Percentiles rank a stretch among this genome's conserved stretches.
phyloP scores from a whole-genome alignment of 192 early-diverging fungal genomes.

The Backusella morwellensis region DNA sequence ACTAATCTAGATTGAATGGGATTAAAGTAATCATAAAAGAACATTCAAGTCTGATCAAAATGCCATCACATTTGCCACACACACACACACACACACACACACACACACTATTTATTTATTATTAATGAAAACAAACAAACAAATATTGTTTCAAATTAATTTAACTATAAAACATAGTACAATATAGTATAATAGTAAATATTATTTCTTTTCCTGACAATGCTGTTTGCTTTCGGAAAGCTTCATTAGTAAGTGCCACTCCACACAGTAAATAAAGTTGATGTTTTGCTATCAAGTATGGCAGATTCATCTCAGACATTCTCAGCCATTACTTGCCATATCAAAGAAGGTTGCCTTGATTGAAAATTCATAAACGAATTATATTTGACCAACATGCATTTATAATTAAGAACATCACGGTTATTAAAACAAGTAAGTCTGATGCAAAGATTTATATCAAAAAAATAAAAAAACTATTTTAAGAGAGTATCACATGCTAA shows the following conservation, averaged over 20 bases:
- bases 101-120: background rate
- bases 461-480: background rate
- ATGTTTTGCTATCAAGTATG: background rate
- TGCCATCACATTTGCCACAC: background rate
- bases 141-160: background rate
- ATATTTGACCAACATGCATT: background rate
- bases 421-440: background rate
- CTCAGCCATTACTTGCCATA: background rate
- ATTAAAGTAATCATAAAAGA: background rate
- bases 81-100: background rate
- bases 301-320: background rate
- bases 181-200: background rate
- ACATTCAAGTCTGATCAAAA: background rate
- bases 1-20: background rate
- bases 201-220: background rate
- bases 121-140: background rate
- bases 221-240: background rate
- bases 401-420: background rate
- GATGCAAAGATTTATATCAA: background rate
- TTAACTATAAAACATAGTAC: background rate
- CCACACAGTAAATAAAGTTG: background rate
- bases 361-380: background rate
- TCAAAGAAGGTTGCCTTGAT: background rate
- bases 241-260: background rate
- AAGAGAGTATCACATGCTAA: background rate